A percentile compares a stretch with the other conserved stretches of the same genome.
phyloP scores from a whole-genome alignment of 345 rosid genomes.

The Eucalyptus tenuipes region DNA sequence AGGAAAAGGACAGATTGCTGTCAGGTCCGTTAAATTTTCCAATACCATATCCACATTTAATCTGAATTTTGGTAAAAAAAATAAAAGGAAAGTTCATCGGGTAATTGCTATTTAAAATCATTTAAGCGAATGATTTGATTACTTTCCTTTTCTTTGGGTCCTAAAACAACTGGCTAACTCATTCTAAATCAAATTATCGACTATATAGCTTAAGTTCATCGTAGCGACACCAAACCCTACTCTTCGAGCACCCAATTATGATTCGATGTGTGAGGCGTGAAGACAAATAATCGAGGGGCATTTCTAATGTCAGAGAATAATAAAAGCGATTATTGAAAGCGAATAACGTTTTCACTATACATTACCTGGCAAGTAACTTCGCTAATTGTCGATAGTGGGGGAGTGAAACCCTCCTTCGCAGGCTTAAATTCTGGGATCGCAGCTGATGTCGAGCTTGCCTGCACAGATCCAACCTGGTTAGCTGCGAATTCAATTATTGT shows the following conservation, averaged over 20 bases:
- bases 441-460: background rate
- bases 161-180: background rate
- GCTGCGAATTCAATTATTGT: no score
- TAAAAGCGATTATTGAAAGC: background rate
- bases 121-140: background rate
- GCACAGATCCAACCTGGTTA: background rate
- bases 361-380: conserved; percentile 3
- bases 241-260: background rate
- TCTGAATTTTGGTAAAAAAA: background rate
- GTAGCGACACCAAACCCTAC: background rate
- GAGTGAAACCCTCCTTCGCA: background rate
- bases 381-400: background rate
- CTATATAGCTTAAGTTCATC: background rate
- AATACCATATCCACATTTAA: background rate
- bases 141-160: background rate
- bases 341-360: background rate
- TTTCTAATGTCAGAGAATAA: background rate
- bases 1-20: background rate
- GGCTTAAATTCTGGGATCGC: background rate
- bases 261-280: background rate
- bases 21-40: background rate
- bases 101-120: background rate
- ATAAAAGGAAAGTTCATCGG: no score
- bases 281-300: background rate
- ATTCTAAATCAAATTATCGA: background rate